Base-by-base conservation (phyloP, 2,329 filamentous ascomycete species). In the Claviceps sp. region DNA sequence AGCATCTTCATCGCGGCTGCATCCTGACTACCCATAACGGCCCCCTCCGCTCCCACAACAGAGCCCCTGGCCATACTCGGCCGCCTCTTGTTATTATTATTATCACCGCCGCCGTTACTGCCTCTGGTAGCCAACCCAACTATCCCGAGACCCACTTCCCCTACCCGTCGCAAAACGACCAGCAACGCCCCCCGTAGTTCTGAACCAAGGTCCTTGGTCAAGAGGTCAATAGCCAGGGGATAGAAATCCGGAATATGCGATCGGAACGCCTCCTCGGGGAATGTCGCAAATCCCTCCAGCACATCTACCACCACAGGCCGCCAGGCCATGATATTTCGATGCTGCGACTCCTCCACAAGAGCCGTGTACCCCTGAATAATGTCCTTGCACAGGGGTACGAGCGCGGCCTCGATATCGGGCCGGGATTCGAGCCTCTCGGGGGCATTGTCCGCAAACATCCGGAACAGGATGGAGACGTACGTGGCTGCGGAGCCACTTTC, bases 291-390 rank as follows among this genome's bases (percentile, higher is more conserved):
- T 1, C 93, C 93, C 62, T 98, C 91, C 9, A 99, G 75, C 8
- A 98, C 93, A 63, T 95, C 93, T 17, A 98, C 89, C 1, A 99
- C 93, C 0, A 98, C 93, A 0, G 93, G 93, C 17, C 93, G 78
- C 93, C 93, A 99, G 0, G 94, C 95, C 26, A 94, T 80, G 51
- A 98, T 95, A 67, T 98, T 98, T 52, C 93, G 79, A 64, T 97
- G 90, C 68, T 98, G 93, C 29, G 88, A 94, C 63, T 98, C 94
- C 66, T 96, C 90, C 63, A 97, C 93, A 3, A 98, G 81, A 4
- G 77, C 75, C 11, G 88, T 82, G 66, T 95, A 99, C 14, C 84
- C 85, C 39, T 81, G 79, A 55, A 98, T 85, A 56, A 99, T 95
- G 66, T 98, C 93, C 61, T 86, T 88, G 71, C 93, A 98, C 4